Evolutionary conservation across 2,329 filamentous ascomycete species (phyloP).

Genomic region (Diatrype stigma): DNA sequence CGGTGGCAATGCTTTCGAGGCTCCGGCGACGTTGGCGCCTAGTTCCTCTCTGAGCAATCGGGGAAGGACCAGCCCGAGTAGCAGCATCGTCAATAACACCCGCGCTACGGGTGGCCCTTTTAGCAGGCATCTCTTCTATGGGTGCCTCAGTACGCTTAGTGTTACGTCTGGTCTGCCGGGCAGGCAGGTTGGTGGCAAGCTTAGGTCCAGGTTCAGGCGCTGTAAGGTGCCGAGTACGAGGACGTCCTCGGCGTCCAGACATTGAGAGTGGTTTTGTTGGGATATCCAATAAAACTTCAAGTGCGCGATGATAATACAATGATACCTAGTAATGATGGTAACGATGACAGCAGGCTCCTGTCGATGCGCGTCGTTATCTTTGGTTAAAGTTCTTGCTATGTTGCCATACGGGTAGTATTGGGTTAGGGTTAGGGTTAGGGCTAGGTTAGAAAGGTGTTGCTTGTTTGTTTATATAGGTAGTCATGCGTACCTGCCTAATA

Average conservation of each 20-base stretch:
- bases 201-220: too few species aligned
- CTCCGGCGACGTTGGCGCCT: slow-evolving; percentile 14
- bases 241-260: slow-evolving; percentile 15
- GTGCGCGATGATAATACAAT: neutral
- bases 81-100: neutral
- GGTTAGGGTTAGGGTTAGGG: neutral
- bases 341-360: neutral
- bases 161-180: slow-evolving; percentile 17
- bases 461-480: neutral
- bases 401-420: too few species aligned
- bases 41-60: slow-evolving; percentile 16
- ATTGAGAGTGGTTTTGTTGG: too few species aligned
- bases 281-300: too few species aligned
- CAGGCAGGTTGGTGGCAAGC: slow-evolving; percentile 4
- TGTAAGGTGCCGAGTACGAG: slow-evolving; percentile 10
- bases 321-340: neutral
- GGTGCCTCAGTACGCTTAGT: slow-evolving; percentile 11
- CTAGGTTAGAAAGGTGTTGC: neutral
- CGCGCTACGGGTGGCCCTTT: neutral
- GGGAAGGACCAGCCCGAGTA: slow-evolving; percentile 1
- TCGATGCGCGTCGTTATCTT: neutral
- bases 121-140: neutral
- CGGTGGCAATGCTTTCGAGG: slow-evolving; percentile 16
- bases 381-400: too few species aligned
- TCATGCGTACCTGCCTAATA: too few species aligned